Conservation (phyloP, 1,139 yeast genomes). For the Protomyces arabidopsidicola region DNA sequence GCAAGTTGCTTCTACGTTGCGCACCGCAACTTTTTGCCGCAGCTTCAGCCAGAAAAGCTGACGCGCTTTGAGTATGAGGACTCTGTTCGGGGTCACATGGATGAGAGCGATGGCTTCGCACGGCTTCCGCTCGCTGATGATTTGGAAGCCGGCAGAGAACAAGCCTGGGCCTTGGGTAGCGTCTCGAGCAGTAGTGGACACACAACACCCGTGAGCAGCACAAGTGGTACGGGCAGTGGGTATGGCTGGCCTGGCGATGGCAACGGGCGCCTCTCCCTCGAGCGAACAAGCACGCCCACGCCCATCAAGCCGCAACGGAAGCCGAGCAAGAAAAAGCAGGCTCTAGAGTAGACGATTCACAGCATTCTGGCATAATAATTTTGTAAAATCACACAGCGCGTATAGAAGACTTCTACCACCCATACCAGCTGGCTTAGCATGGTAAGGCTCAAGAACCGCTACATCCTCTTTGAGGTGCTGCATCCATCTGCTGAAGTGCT, state of each 20-base stretch:
- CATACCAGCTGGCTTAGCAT: slow-evolving; percentile 40
- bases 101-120: slow-evolving; percentile 8
- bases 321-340: not conserved
- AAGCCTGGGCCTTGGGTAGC: slow-evolving; percentile 21
- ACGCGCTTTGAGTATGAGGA: slow-evolving; percentile 79
- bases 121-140: slow-evolving; percentile 16
- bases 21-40: slow-evolving; percentile 70
- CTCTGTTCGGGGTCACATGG: slow-evolving; percentile 40
- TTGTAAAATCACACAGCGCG: no score
- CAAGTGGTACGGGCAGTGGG: slow-evolving; percentile 3
- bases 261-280: not conserved
- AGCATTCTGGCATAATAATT: not conserved
- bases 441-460: slow-evolving; percentile 86
- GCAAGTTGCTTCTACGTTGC: slow-evolving; percentile 67
- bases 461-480: slow-evolving; percentile 70
- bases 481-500: slow-evolving; percentile 37
- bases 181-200: slow-evolving; percentile 19
- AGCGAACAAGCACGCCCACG: not conserved
- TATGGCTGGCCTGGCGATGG: slow-evolving; percentile 14
- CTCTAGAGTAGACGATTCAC: not conserved
- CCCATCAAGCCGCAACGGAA: not conserved
- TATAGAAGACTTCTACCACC: no score
- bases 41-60: slow-evolving; percentile 55
- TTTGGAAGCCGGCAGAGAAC: slow-evolving; percentile 18
- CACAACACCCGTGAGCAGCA: slow-evolving; percentile 16